These are phyloP conservation scores for Neoboletus subvelutipes DNA, from an alignment of 768 basidiomycete species.

Conservation along the genomic window DNA sequence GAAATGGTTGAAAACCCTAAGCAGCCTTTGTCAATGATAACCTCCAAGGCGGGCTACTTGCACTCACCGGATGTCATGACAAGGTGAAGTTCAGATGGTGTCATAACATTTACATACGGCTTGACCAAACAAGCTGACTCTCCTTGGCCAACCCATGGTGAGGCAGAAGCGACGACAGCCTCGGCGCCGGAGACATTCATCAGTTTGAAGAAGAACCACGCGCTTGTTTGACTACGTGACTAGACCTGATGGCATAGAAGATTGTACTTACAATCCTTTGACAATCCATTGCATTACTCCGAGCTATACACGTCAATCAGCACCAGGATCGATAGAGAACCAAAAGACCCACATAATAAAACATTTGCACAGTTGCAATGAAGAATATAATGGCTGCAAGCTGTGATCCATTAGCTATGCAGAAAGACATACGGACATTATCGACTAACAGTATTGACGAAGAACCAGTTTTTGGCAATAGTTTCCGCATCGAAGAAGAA, in stretches of 20 bases:
- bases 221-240: conserved; percentile 40
- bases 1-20: conserved; percentile 86
- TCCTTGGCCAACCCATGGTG: conserved; percentile 92
- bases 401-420: conserved; percentile 34
- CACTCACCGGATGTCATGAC: conserved; percentile 78
- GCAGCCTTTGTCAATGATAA: conserved; percentile 3
- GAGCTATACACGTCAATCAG: conserved; percentile 35
- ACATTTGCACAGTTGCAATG: conserved; percentile 88
- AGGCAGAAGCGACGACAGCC: conserved; percentile 88
- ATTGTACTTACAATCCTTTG: conserved; percentile 63
- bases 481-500: conserved; percentile 82
- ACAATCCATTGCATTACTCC: conserved; percentile 96
- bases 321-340: background rate
- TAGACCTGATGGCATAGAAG: background rate
- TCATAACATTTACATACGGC: conserved; percentile 84
- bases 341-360: conserved; percentile 58
- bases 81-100: conserved; percentile 80
- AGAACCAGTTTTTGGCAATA: conserved; percentile 76
- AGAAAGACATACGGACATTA: conserved; percentile 6
- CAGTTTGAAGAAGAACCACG: conserved; percentile 92
- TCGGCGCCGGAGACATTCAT: conserved; percentile 94
- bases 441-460: conserved; percentile 66
- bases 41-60: background rate
- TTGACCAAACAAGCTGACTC: conserved; percentile 85
- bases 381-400: conserved; percentile 88